Base-by-base conservation (phyloP, 2,329 filamentous ascomycete genomes). In the Scolecobasidium constrictum region DNA sequence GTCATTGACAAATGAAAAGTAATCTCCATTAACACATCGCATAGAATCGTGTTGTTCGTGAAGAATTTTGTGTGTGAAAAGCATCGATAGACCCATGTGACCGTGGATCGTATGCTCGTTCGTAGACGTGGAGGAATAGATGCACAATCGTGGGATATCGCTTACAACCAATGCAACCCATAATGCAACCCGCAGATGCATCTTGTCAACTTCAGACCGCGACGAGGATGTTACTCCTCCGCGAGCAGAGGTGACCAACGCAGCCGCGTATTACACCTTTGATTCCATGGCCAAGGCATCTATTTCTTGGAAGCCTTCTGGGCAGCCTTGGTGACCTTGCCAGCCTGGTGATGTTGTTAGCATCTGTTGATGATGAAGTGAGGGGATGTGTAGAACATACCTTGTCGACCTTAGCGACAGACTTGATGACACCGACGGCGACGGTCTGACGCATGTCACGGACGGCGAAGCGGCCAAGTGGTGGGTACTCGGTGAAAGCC, bases 391-490 rank as follows among this genome's bases (percentile, higher is more conserved):
- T 9, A 31, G n/a, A 31, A 31, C 26, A n/a, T 31, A 31, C 26
- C 55, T 59, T 68, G 46, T 60, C 61, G 50, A 71, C 55, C 78
- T 85, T 86, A 58, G 78, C 78, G 50, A 88, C 83, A 52, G 74
- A 72, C 81, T 94, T 94, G 78, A 93, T 90, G 72, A 94, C 86
- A 82, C 86, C 85, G 71, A 93, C 86, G 56, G 86, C 85, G 57
- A 92, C 84, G 69, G 84, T 90, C 50, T 65, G 65, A 48, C 67
- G 60, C 88, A 95, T 95, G 75, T 95, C 90, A 83, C 90, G 90
- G 79, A 98, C 92, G 70, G 92, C 92, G 81, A 98, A 98, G 83
- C 92, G 90, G 70, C 92, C 92, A 62, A 98, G 87, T 71, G 92
- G 92, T 64, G 92, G 90, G 80, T 96, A 98, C 67, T 95, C 87